Conservation (phyloP, 2,329 filamentous ascomycete species). For the Fusarium clavum region DNA sequence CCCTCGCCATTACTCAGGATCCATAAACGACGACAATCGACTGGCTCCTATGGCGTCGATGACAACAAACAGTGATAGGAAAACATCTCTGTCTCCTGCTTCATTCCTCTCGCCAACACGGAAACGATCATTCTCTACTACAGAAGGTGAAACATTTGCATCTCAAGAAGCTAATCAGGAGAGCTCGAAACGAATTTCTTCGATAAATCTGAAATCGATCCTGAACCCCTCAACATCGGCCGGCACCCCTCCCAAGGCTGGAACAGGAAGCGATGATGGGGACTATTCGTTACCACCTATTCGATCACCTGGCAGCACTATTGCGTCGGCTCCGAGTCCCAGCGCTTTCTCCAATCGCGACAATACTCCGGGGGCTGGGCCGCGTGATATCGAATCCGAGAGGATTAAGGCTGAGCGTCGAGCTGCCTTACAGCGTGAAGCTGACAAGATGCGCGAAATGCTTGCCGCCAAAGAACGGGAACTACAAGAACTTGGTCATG, state of each 20-base stretch:
- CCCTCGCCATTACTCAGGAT: constrained; percentile 53
- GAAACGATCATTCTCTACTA: constrained; percentile 75
- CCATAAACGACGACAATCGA: constrained; percentile 67
- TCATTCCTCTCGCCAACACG: constrained; percentile 69
- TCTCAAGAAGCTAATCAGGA: constrained; percentile 57
- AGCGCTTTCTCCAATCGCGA: constrained; percentile 53
- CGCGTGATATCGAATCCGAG: constrained; percentile 58
- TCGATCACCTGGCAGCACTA: constrained; percentile 57
- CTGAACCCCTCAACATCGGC: constrained; percentile 67
- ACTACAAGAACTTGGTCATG: constrained; percentile 57
- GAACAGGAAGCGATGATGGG: constrained; percentile 51
- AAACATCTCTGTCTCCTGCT: constrained; percentile 69
- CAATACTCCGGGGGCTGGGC: constrained; percentile 40
- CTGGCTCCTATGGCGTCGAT: constrained; percentile 67
- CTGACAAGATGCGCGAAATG: constrained; percentile 79
- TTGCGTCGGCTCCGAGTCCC: constrained; percentile 57
- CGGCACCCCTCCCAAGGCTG: constrained; percentile 38
- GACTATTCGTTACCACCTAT: constrained; percentile 58
- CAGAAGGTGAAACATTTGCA: constrained; percentile 63
- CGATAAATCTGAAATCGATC: constrained; percentile 82
- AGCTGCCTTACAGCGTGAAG: constrained; percentile 75
- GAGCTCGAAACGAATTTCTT: constrained; percentile 72
- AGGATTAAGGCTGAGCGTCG: constrained; percentile 70
- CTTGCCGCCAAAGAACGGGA: constrained; percentile 80
- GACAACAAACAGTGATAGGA: constrained; percentile 59